These are phyloP conservation scores for Boletus edulis DNA, from an alignment of 768 basidiomycete species.

Conservation along the genomic window DNA sequence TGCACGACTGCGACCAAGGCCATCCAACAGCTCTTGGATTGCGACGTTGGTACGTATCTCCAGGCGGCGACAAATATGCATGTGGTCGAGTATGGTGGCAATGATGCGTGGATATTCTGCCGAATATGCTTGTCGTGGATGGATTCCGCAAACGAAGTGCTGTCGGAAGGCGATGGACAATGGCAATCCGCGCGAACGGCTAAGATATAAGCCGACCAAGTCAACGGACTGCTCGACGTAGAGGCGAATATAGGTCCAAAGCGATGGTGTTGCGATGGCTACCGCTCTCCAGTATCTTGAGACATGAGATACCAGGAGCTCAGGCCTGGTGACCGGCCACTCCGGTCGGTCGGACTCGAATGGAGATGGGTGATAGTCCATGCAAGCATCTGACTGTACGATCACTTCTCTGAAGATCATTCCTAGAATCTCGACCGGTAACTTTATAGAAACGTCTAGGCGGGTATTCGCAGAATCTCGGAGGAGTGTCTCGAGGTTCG, in stretches of 20 bases:
- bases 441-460: constrained; percentile 11
- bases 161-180: constrained; percentile 23
- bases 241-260: constrained; percentile 38
- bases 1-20: constrained; percentile 19
- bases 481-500: constrained; percentile 9
- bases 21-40: constrained; percentile 25
- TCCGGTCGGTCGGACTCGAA: constrained; percentile 2
- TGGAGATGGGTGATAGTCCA: not conserved
- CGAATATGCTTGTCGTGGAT: constrained; percentile 17
- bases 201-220: constrained; percentile 26
- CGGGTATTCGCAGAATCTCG: not conserved
- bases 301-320: constrained; percentile 40
- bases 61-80: constrained; percentile 25
- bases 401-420: constrained; percentile 25
- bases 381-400: not conserved
- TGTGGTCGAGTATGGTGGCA: constrained; percentile 25
- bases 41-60: constrained; percentile 25
- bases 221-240: constrained; percentile 26
- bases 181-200: constrained; percentile 25
- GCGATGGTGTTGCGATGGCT: constrained; percentile 34
- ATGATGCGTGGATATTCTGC: constrained; percentile 23
- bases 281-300: constrained; percentile 42
- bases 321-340: constrained; percentile 18
- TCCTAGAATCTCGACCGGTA: constrained; percentile 28
- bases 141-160: constrained; percentile 17